A percentile compares a stretch with the other conserved stretches of the same genome.
Conservation (phyloP, 306 rosid species). For the Castanea sativa region DNA sequence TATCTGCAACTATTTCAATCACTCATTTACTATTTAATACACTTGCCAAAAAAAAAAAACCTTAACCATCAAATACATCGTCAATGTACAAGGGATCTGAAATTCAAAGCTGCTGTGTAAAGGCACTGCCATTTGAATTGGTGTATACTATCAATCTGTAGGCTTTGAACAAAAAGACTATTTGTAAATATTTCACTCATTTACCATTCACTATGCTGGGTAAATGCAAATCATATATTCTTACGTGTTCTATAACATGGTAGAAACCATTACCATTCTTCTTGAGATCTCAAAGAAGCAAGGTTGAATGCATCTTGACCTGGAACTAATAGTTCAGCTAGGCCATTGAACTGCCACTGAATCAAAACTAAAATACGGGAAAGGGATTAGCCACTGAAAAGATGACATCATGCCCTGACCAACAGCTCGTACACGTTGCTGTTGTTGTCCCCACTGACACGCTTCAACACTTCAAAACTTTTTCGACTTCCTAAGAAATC, state of each 20-base stretch:
- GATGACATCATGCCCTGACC: conserved; percentile 62
- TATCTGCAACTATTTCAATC: no score
- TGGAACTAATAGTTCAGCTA: not conserved
- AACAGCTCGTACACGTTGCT: conserved; percentile 88
- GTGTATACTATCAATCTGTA: not conserved
- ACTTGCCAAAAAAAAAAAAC: not conserved
- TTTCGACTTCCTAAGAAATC: conserved; percentile 83
- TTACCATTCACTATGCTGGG: not conserved
- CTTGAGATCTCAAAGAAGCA: not conserved
- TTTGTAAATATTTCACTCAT: not conserved
- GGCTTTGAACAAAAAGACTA: not conserved
- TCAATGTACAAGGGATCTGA: not conserved
- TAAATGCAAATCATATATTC: not conserved
- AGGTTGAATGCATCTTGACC: not conserved
- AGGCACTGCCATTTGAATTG: not conserved
- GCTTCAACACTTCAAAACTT: conserved; percentile 92
- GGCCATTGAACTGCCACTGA: not conserved
- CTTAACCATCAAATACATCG: not conserved
- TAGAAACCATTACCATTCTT: not conserved
- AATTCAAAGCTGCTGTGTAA: not conserved
- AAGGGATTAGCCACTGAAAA: not conserved
- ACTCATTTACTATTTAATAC: no score
- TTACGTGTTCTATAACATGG: not conserved
- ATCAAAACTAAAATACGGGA: not conserved
- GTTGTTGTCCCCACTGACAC: conserved; percentile 79